A percentile compares a stretch with the other conserved stretches of the same genome.
Conservation (phyloP, 2,329 filamentous ascomycete species). For the Penicillium verrucosum region DNA sequence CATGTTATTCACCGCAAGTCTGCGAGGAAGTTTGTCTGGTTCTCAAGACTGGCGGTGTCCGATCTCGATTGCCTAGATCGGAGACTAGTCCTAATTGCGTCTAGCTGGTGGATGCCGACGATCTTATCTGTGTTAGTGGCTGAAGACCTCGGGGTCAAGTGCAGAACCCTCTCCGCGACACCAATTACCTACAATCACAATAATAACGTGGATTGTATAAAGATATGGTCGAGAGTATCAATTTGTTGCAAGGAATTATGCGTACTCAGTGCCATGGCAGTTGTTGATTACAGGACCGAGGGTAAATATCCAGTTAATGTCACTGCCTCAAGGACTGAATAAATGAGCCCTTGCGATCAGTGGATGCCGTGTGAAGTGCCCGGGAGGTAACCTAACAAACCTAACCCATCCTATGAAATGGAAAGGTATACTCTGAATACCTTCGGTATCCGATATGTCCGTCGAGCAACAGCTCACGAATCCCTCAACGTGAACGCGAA, state of each 20-base stretch:
- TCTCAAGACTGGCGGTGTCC: not conserved
- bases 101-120: constrained; percentile 1
- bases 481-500: not conserved
- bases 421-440: not conserved
- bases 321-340: not conserved
- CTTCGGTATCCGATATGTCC: not conserved
- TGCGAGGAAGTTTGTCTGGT: not conserved
- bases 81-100: constrained; percentile 3
- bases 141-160: not conserved
- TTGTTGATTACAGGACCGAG: not conserved
- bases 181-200: not conserved
- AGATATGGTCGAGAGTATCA: not conserved
- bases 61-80: constrained; percentile 1
- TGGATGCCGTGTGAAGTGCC: too few relatives aligned
- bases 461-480: not conserved
- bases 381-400: too few relatives aligned
- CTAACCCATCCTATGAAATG: not conserved
- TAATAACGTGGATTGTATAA: not conserved
- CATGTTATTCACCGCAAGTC: not conserved
- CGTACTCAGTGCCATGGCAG: not conserved
- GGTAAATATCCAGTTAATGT: too few relatives aligned
- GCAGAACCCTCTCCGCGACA: not conserved
- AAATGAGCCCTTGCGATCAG: not conserved
- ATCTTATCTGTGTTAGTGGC: constrained; percentile 4
- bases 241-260: not conserved